Evolutionary conservation across 2,329 filamentous ascomycete species (phyloP).

Genomic region (Penicillium sp.): DNA sequence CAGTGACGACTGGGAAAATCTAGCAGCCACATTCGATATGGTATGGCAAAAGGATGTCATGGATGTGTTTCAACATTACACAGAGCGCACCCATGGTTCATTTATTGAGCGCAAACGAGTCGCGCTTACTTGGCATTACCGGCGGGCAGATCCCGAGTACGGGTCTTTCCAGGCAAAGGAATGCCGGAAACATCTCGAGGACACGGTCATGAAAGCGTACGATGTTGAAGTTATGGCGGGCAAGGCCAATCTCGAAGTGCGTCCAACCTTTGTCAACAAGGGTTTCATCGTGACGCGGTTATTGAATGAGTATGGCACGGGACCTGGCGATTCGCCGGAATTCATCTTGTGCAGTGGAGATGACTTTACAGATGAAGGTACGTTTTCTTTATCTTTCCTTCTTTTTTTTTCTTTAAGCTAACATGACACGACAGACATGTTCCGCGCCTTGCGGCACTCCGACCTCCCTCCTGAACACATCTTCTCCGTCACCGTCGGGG

Average conservation of each 20-base stretch:
- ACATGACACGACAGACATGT: slow-evolving; percentile 57
- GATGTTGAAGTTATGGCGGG: slow-evolving; percentile 96
- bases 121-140: slow-evolving; percentile 95
- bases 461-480: slow-evolving; percentile 62
- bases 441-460: slow-evolving; percentile 68
- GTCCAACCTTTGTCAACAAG: slow-evolving; percentile 97
- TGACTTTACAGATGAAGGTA: slow-evolving; percentile 96
- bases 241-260: slow-evolving; percentile 94
- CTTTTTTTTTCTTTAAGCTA: not conserved
- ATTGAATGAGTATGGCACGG: slow-evolving; percentile 64
- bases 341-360: slow-evolving; percentile 91
- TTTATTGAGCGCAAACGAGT: slow-evolving; percentile 94
- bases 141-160: slow-evolving; percentile 80
- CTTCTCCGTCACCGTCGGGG: slow-evolving; percentile 88
- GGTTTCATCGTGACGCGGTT: slow-evolving; percentile 88
- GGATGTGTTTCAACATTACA: slow-evolving; percentile 81
- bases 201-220: slow-evolving; percentile 70
- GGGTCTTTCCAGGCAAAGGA: slow-evolving; percentile 74
- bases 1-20: slow-evolving; percentile 75
- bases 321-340: slow-evolving; percentile 60
- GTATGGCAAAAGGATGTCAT: slow-evolving; percentile 85
- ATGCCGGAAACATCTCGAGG: slow-evolving; percentile 76
- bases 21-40: slow-evolving; percentile 85
- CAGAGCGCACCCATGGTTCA: slow-evolving; percentile 79
- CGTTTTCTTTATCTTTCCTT: slow-evolving; percentile 18